phyloP scores from a whole-genome alignment of 179 eudicot species.

The Patellifolia procumbens region DNA sequence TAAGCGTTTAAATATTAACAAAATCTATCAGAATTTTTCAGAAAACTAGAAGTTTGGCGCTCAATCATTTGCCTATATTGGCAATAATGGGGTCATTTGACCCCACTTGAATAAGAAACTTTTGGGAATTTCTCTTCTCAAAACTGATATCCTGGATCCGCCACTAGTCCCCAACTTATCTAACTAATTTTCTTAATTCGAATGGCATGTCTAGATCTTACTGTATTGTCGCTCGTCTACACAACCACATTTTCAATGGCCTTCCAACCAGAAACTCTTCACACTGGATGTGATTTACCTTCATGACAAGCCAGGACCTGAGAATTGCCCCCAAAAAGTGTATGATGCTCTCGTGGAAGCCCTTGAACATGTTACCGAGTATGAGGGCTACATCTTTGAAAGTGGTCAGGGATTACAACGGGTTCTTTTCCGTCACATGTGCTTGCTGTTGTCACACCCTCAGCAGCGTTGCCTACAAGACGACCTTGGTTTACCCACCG shows the following conservation, averaged over 20 bases:
- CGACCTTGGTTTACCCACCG: conserved; percentile 58
- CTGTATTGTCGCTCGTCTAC: conserved; percentile 82
- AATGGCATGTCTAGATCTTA: conserved; percentile 49
- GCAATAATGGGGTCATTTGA: no score
- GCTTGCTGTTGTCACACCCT: conserved; percentile 72
- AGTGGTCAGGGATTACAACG: conserved; percentile 84
- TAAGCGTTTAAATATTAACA: background rate
- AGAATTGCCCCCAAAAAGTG: conserved; percentile 90
- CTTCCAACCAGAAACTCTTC: conserved; percentile 63
- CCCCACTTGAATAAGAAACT: no score
- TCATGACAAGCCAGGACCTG: conserved; percentile 90
- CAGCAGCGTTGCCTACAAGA: conserved; percentile 86
- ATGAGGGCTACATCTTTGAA: conserved; percentile 88
- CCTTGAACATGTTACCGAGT: conserved; percentile 72
- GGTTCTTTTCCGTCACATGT: conserved; percentile 69
- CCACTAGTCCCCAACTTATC: background rate
- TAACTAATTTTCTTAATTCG: background rate
- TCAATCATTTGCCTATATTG: background rate
- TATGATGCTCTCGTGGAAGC: conserved; percentile 84
- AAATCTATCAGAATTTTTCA: background rate
- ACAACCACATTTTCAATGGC: conserved; percentile 69
- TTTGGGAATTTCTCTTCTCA: no score
- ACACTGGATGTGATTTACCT: conserved; percentile 87
- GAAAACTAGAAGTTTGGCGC: background rate
- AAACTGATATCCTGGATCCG: no score